phyloP scores from a whole-genome alignment of 2,329 filamentous ascomycete species.

The Ophiobolus disseminans region DNA sequence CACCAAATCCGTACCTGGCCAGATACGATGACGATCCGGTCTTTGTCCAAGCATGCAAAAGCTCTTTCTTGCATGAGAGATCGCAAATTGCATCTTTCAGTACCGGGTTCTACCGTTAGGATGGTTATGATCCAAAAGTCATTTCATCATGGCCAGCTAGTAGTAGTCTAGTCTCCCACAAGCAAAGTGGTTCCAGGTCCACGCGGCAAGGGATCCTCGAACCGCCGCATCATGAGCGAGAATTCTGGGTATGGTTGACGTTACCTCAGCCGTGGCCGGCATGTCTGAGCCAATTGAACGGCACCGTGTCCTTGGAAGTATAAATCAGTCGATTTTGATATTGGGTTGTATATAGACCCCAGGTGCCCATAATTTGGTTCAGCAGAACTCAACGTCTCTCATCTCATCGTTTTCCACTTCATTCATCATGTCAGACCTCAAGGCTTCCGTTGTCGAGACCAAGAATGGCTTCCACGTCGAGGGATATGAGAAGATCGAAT shows the following conservation, averaged over 20 bases:
- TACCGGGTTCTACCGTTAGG: conserved; percentile 25
- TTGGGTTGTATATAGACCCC: conserved; percentile 27
- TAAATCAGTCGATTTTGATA: conserved; percentile 20
- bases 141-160: conserved; percentile 43
- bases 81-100: conserved; percentile 25
- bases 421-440: conserved; percentile 69
- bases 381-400: conserved; percentile 36
- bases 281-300: conserved; percentile 31
- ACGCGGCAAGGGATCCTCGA: conserved; percentile 31
- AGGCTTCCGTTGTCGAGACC: conserved; percentile 69
- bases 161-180: conserved; percentile 32
- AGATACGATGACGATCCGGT: conserved; percentile 26
- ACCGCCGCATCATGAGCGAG: conserved; percentile 25
- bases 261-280: conserved; percentile 23
- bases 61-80: conserved; percentile 26
- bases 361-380: conserved; percentile 14
- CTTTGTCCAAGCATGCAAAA: conserved; percentile 32
- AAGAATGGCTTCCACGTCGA: conserved; percentile 72
- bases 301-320: conserved; percentile 22
- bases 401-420: conserved; percentile 12
- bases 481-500: conserved; percentile 78
- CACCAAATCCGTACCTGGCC: conserved; percentile 22
- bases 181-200: conserved; percentile 27
- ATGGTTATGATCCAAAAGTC: conserved; percentile 26
- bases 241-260: conserved; percentile 37